Evolutionary conservation across 768 basidiomycete genomes (phyloP), one percentile per base, ranked within the genome.

Genomic region (Xanthoconium purpureum): DNA sequence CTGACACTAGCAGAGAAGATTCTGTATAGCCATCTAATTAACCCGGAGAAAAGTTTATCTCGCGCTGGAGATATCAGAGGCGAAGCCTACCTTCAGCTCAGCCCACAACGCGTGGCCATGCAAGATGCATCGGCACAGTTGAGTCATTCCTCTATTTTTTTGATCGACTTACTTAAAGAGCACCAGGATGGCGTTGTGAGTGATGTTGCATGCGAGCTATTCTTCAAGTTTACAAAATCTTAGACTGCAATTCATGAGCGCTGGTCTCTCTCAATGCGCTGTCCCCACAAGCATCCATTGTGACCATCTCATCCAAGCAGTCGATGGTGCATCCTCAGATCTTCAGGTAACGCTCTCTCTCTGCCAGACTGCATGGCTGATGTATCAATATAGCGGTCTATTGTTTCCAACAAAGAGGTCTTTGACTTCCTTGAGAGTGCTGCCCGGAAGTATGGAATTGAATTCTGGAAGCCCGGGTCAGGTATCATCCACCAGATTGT

Each of bases 401-500:
- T 98, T 59, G 78, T 84, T 38, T 85, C 86, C 12, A 98, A 98
- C 71, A 84, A 91, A 75, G 97, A 99, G 70, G 96, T 99, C 13
- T 99, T 98, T 66, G 92, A 98, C 66, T 99, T 99, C 71, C 76
- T 99, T 56, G 87, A 96, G 74, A 95, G 92, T 62, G 94, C 94
- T 15, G 87, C 90, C 30, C 80, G 80, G 61, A 94, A 91, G 71
- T 93, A 92, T 68, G 91, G 96, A 32, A 97, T 98, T 62, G 96
- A 98, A 74, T 99, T 98, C 73, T 98, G 97, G 96, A 79, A 83
- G 65, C 97, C 97, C 33, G 97, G 97, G 32, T 74, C 72, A 15
- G 91, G 91, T 18, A 94, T 92, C 60, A 96, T 99, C 59, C 97
- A 99, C 71, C 97, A 98, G 69, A 97, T 98, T 56, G 96, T 99